Conservation (phyloP, 2,329 filamentous ascomycete species). For the Arthroderma uncinatum region DNA sequence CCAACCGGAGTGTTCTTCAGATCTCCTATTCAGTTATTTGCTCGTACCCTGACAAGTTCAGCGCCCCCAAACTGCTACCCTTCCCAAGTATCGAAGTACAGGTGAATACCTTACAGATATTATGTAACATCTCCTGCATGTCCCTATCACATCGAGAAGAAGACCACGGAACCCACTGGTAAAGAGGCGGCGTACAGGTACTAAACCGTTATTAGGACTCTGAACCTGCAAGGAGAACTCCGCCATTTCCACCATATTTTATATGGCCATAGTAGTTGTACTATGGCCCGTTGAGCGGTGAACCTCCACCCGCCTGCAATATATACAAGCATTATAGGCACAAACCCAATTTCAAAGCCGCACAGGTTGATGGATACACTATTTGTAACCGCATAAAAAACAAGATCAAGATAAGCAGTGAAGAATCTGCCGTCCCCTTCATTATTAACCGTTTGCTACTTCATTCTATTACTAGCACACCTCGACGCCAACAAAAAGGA, state of each 20-base stretch:
- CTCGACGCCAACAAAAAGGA: background rate
- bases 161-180: background rate
- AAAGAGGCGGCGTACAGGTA: constrained; percentile 2
- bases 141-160: background rate
- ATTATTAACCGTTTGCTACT: background rate
- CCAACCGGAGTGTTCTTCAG: background rate
- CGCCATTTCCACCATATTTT: constrained; percentile 4
- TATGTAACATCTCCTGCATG: constrained; percentile 5
- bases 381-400: background rate
- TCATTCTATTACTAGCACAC: background rate
- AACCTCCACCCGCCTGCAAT: background rate
- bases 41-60: background rate
- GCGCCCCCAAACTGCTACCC: background rate
- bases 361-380: background rate
- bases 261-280: background rate
- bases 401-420: too few relatives aligned
- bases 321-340: background rate
- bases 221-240: background rate
- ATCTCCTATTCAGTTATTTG: background rate
- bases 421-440: background rate
- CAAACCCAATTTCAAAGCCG: background rate
- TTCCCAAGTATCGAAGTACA: background rate
- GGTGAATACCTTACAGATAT: background rate
- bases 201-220: background rate
- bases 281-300: background rate